phyloP scores from a whole-genome alignment of 2,329 filamentous ascomycete species.

The Aureobasidium sp. region DNA sequence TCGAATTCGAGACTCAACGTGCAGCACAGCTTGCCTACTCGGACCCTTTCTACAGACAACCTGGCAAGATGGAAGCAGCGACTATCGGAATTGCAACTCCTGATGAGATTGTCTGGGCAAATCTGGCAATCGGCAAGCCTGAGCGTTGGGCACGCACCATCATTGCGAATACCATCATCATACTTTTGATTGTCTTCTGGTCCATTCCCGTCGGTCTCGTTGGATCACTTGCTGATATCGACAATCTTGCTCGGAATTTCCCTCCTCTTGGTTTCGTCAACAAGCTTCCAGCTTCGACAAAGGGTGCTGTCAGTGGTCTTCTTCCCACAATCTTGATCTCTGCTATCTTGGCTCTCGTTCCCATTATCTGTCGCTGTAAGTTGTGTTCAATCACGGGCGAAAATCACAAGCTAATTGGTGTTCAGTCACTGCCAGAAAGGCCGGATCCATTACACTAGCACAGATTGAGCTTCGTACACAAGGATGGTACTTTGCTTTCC shows the following conservation, averaged over 20 bases:
- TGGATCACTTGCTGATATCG: constrained; percentile 38
- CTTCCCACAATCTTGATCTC: constrained; percentile 36
- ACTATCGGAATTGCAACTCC: constrained; percentile 34
- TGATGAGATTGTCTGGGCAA: constrained; percentile 37
- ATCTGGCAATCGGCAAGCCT: constrained; percentile 31
- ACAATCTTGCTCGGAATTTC: constrained; percentile 32
- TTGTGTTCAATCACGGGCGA: neutral
- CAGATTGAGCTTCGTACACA: constrained; percentile 33
- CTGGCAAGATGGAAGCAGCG: constrained; percentile 29
- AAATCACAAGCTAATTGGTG: constrained; percentile 19
- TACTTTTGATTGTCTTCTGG: constrained; percentile 38
- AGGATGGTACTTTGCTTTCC: constrained; percentile 30
- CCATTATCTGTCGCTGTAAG: constrained; percentile 30
- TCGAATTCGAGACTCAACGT: constrained; percentile 76
- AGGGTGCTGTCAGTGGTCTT: constrained; percentile 40
- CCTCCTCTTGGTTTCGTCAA: constrained; percentile 36
- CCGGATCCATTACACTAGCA: constrained; percentile 26
- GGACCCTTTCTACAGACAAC: constrained; percentile 38
- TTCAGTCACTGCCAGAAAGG: constrained; percentile 19
- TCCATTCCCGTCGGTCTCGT: constrained; percentile 38
- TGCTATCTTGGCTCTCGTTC: constrained; percentile 37
- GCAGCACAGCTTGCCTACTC: constrained; percentile 70
- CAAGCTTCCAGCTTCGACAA: constrained; percentile 31
- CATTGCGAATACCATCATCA: constrained; percentile 32
- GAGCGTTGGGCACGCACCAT: constrained; percentile 25